A percentile compares a stretch with the other conserved stretches of the same genome.
These are phyloP conservation scores for Globisporangium nagaii DNA, from an alignment of 352 stramenopile species.

Conservation along the genomic window DNA sequence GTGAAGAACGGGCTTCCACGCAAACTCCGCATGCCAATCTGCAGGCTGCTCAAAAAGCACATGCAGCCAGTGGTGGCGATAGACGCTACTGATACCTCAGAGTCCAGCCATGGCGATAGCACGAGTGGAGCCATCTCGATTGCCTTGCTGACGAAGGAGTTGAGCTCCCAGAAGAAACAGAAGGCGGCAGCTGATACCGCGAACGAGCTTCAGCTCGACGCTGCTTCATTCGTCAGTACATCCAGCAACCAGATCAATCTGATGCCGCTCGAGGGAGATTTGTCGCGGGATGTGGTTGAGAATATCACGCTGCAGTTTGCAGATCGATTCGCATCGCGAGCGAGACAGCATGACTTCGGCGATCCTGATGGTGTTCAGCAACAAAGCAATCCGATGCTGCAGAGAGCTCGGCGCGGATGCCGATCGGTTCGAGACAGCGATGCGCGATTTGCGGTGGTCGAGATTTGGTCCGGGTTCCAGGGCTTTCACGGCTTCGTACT, in stretches of 20 bases:
- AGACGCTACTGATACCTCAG: background rate
- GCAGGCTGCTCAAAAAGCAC: slow-evolving; percentile 24
- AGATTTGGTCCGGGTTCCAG: slow-evolving; percentile 2
- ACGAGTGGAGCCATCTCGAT: slow-evolving; percentile 2
- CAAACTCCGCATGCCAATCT: slow-evolving; percentile 19
- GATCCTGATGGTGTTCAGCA: too few species aligned
- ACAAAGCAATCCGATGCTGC: background rate
- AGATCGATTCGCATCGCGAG: background rate
- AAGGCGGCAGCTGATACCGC: too few species aligned
- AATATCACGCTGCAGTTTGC: background rate
- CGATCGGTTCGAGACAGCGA: background rate
- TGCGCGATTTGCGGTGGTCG: background rate
- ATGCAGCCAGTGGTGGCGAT: background rate
- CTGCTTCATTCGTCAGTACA: too few species aligned
- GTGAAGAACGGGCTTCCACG: slow-evolving; percentile 25
- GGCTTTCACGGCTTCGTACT: background rate
- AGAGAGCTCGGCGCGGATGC: background rate
- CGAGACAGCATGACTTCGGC: background rate
- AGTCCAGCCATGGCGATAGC: background rate
- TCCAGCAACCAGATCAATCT: background rate
- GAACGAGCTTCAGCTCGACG: too few species aligned
- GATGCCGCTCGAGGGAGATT: background rate
- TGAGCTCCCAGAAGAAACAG: background rate
- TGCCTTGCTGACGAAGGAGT: background rate
- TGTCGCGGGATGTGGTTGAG: background rate